phyloP scores from a whole-genome alignment of 2,329 filamentous ascomycete species.

The Fusarium sambucinum region DNA sequence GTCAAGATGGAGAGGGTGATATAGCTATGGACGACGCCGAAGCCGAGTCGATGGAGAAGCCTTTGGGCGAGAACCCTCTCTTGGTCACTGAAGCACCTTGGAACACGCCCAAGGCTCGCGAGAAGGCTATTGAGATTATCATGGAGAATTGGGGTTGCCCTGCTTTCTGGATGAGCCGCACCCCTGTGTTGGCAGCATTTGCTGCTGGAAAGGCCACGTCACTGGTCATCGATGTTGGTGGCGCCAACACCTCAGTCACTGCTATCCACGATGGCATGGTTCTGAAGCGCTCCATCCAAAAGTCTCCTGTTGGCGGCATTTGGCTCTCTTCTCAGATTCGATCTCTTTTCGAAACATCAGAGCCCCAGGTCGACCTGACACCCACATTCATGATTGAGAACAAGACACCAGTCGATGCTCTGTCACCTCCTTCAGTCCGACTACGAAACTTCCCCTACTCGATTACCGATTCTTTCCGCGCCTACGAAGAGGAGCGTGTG shows the following conservation, averaged over 20 bases:
- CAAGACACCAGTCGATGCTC: slow-evolving; percentile 90
- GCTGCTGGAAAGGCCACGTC: slow-evolving; percentile 93
- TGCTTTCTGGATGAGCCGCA: slow-evolving; percentile 92
- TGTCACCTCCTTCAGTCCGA: slow-evolving; percentile 80
- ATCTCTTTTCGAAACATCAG: slow-evolving; percentile 76
- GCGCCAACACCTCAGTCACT: slow-evolving; percentile 87
- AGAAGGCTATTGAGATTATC: slow-evolving; percentile 94
- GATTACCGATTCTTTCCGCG: slow-evolving; percentile 77
- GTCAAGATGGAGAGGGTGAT: slow-evolving; percentile 71
- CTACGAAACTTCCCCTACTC: slow-evolving; percentile 76
- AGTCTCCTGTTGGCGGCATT: slow-evolving; percentile 86
- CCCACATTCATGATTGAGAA: slow-evolving; percentile 90
- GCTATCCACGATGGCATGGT: slow-evolving; percentile 96
- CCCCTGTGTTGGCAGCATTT: slow-evolving; percentile 90
- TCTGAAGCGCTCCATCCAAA: slow-evolving; percentile 88
- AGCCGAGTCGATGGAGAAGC: slow-evolving; percentile 73
- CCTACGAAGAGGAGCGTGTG: slow-evolving; percentile 90
- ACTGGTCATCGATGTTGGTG: slow-evolving; percentile 91
- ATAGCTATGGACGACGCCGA: slow-evolving; percentile 67
- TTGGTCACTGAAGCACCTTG: slow-evolving; percentile 95
- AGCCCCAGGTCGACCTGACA: slow-evolving; percentile 78
- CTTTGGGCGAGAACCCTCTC: slow-evolving; percentile 88
- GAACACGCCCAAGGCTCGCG: slow-evolving; percentile 88
- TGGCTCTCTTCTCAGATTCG: slow-evolving; percentile 93
- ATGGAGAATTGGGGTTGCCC: slow-evolving; percentile 98